Evolutionary conservation across 371 early-diverging fungal species (phyloP).

Genomic region (Dichotomocladium elegans): DNA sequence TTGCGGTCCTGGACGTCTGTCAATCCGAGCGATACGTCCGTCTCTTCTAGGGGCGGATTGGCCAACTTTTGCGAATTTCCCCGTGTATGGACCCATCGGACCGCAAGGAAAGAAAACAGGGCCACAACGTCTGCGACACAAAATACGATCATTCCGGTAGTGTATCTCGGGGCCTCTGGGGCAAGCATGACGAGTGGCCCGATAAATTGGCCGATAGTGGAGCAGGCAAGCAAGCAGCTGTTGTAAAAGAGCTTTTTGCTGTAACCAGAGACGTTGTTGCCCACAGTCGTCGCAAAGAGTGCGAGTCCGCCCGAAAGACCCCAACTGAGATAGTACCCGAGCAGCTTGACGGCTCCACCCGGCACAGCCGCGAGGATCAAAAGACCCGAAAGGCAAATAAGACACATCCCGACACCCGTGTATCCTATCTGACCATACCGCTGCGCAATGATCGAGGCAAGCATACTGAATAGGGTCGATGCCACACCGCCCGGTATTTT

Average conservation of each 20-base stretch:
- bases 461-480: slow-evolving; percentile 9
- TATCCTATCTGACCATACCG: slow-evolving; percentile 15
- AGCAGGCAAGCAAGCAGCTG: slow-evolving; percentile 18
- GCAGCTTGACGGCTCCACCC: slow-evolving; percentile 15
- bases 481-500: slow-evolving; percentile 23
- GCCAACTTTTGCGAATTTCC: slow-evolving; percentile 11
- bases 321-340: slow-evolving; percentile 30
- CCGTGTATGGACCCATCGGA: slow-evolving; percentile 14
- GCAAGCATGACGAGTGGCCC: slow-evolving; percentile 32
- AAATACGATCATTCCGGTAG: slow-evolving; percentile 21
- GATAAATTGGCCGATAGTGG: slow-evolving; percentile 27
- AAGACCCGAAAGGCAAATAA: slow-evolving; percentile 19
- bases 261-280: slow-evolving; percentile 33
- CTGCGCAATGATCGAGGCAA: slow-evolving; percentile 13
- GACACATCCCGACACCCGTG: slow-evolving; percentile 12
- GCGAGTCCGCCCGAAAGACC: slow-evolving; percentile 21
- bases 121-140: slow-evolving; percentile 23
- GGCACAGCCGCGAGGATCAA: slow-evolving; percentile 24
- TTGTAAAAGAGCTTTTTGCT: slow-evolving; percentile 37
- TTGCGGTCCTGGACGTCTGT: slow-evolving; percentile 35
- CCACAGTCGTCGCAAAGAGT: slow-evolving; percentile 21
- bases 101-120: slow-evolving; percentile 16
- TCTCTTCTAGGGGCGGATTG: slow-evolving; percentile 4
- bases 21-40: slow-evolving; percentile 24
- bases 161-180: slow-evolving; percentile 10